Conservation (phyloP, 192 early-diverging fungal species). For the Coemansia sp. region DNA sequence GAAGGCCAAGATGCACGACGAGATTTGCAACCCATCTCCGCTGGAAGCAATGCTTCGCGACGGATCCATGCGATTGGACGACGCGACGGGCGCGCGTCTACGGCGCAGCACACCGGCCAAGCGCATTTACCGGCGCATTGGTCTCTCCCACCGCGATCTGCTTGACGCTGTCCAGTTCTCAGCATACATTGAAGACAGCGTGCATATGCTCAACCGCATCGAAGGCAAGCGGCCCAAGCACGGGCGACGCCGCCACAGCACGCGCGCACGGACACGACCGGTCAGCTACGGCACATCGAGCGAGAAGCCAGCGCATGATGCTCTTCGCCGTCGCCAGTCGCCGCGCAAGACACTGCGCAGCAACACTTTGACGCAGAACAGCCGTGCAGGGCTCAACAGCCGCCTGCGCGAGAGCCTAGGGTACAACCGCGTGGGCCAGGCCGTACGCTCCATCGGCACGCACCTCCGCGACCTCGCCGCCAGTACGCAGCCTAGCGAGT, state of each 20-base stretch:
- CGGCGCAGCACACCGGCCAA: conserved; percentile 33
- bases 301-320: not conserved
- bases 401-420: conserved; percentile 36
- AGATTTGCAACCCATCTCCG: conserved; percentile 38
- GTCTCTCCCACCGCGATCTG: conserved; percentile 44
- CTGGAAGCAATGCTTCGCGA: conserved; percentile 22
- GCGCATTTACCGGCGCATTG: conserved; percentile 39
- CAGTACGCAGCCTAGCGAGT: conserved; percentile 26
- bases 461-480: conserved; percentile 37
- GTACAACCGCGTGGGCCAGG: conserved; percentile 28
- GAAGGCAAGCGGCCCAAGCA: conserved; percentile 30
- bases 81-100: conserved; percentile 11
- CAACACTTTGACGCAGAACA: conserved; percentile 18
- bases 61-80: conserved; percentile 4
- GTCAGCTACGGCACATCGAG: conserved; percentile 20
- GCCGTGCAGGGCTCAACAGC: conserved; percentile 23
- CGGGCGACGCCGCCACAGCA: conserved; percentile 9
- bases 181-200: conserved; percentile 38
- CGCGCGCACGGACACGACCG: not conserved
- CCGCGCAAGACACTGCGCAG: conserved; percentile 15
- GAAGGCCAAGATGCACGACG: conserved; percentile 56
- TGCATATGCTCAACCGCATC: conserved; percentile 30
- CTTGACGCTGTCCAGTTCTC: conserved; percentile 40
- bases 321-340: not conserved
- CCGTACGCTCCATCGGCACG: conserved; percentile 29